These are phyloP conservation scores for Austropuccinia psidii DNA, from an alignment of 1,284 basidiomycete genomes.

Conservation along the genomic window DNA sequence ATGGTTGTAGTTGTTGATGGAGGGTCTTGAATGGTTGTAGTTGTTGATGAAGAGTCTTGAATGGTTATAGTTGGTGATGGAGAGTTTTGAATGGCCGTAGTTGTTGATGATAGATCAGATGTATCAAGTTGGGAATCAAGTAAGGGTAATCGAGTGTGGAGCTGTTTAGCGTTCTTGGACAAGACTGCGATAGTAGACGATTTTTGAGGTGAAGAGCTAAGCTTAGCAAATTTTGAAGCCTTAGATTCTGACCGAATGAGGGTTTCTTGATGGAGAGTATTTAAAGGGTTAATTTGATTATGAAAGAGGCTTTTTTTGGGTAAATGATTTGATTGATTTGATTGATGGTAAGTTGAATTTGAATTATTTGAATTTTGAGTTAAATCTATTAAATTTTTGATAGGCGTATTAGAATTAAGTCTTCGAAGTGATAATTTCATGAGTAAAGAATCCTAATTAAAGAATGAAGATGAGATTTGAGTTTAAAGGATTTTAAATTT, in stretches of 20 bases:
- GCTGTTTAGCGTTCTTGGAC: not conserved
- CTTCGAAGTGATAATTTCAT: constrained; percentile 25
- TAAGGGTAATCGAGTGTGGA: not conserved
- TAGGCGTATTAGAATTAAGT: not conserved
- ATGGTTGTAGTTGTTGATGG: not conserved
- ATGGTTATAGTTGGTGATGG: not conserved
- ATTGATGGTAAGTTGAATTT: not conserved
- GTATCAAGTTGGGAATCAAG: not conserved
- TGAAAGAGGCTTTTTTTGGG: not conserved
- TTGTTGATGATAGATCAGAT: not conserved
- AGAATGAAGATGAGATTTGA: not conserved
- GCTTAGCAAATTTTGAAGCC: no score
- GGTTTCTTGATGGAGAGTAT: not conserved
- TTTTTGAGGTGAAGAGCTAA: no score
- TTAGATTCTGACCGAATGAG: no score
- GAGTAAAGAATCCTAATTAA: constrained; percentile 4
- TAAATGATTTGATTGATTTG: not conserved
- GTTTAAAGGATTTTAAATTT: not conserved
- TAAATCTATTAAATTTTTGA: constrained; percentile 1
- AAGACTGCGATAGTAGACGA: no score
- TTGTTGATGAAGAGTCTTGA: not conserved
- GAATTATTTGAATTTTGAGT: not conserved
- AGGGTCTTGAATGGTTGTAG: not conserved
- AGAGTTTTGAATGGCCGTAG: not conserved
- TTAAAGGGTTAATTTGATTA: not conserved